These are phyloP conservation scores for Rubia occidens DNA, from an alignment of 305 asterid species.

Conservation along the genomic window DNA sequence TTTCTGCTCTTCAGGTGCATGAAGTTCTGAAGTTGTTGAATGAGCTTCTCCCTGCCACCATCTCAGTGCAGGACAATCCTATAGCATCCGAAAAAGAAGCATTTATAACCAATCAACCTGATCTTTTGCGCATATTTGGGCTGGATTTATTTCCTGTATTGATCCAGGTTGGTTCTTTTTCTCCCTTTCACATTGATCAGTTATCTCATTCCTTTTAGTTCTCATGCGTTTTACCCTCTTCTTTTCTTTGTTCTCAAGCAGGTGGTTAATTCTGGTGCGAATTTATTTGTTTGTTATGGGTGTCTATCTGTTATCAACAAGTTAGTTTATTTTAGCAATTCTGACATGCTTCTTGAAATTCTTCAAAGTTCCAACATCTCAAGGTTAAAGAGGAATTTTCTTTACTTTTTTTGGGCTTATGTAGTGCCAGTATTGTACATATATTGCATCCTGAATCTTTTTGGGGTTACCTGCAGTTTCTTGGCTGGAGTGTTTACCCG, in stretches of 20 bases:
- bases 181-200: constrained; percentile 13
- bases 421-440: not conserved
- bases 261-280: constrained; percentile 90
- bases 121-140: constrained; percentile 67
- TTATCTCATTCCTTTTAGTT: constrained; percentile 5
- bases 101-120: constrained; percentile 58
- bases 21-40: constrained; percentile 76
- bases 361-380: constrained; percentile 60
- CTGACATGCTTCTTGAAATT: constrained; percentile 55
- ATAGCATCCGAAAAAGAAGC: constrained; percentile 52
- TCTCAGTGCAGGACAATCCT: constrained; percentile 39
- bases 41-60: constrained; percentile 66
- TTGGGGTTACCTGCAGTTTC: constrained; percentile 39
- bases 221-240: constrained; percentile 13
- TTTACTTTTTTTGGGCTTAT: constrained; percentile 10
- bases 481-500: constrained; percentile 88
- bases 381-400: constrained; percentile 42
- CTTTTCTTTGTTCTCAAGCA: constrained; percentile 35
- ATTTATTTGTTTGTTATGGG: constrained; percentile 62
- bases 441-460: constrained; percentile 12
- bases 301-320: constrained; percentile 80
- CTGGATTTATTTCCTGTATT: constrained; percentile 72
- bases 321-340: constrained; percentile 68
- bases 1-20: constrained; percentile 38
- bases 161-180: constrained; percentile 54